These are phyloP conservation scores for Kwoniella sp. DNA, from an alignment of 768 basidiomycete genomes.

Conservation along the genomic window DNA sequence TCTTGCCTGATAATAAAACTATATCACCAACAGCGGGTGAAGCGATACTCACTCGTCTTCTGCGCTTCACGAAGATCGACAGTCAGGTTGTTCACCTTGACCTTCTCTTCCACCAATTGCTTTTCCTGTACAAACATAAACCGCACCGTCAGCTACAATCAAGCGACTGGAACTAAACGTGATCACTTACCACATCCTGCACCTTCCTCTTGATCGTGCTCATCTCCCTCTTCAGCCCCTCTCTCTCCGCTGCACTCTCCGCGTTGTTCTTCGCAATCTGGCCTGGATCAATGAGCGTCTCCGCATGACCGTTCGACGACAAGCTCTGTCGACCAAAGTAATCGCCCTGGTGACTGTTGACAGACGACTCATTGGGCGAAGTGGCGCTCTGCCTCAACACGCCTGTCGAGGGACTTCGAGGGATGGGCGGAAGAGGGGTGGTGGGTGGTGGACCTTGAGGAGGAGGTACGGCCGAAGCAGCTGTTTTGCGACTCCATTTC, in stretches of 20 bases:
- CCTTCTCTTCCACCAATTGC: constrained; percentile 23
- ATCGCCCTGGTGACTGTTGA: constrained; percentile 4
- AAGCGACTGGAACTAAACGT: too few relatives aligned
- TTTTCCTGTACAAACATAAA: constrained; percentile 22
- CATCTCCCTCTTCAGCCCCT: constrained; percentile 37
- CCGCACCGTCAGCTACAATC: too few relatives aligned
- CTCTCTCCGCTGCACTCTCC: constrained; percentile 62
- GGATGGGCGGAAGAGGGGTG: constrained; percentile 40
- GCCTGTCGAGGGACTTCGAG: constrained; percentile 11
- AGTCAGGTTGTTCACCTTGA: constrained; percentile 30
- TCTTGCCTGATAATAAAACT: too few relatives aligned
- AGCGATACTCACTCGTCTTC: constrained; percentile 34
- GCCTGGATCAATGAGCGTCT: constrained; percentile 8
- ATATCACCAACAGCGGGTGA: too few relatives aligned
- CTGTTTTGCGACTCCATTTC: constrained; percentile 18
- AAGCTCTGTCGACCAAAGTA: constrained; percentile 9
- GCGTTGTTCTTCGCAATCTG: constrained; percentile 67
- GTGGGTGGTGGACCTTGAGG: constrained; percentile 47
- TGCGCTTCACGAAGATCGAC: constrained; percentile 37
- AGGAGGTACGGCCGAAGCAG: constrained; percentile 16
- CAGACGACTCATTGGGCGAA: background rate
- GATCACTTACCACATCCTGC: constrained; percentile 59
- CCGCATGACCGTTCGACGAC: constrained; percentile 10
- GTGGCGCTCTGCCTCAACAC: background rate
- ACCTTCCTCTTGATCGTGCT: constrained; percentile 57